Evolutionary conservation across 768 basidiomycete genomes (phyloP), one percentile per base, ranked within the genome.

Genomic region (Russula sp.): DNA sequence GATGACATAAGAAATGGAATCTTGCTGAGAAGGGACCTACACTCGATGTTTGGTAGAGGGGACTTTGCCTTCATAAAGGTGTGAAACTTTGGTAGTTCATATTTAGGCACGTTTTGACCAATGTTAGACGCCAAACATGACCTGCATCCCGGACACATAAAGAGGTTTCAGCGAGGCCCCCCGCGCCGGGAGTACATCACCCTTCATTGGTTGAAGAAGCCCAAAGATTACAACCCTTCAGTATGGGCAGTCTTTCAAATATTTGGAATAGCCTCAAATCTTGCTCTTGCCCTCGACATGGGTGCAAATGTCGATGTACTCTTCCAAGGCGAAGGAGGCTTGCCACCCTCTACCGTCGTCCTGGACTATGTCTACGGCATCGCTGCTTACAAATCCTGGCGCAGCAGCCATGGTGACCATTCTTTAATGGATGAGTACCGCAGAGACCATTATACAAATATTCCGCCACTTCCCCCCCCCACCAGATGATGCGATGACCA

Each of bases 81-180:
- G 35, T 6, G 56, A 47, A 36, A 25, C 16, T 14, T 56, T 20
- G 43, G 34, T 38, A 47, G 32, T 36, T 25, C 56, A 38, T 38
- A 5, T 52, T 20, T 47, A 47, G 14, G 14, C n/a, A 50, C 34
- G n/a, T n/a, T n/a, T 50, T 50, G 35, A 50, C 49, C 49, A 50
- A 36, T 56, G 35, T 47, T 56, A 56, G 56, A 47, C 56, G 7
- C 56, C 56, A 29, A 56, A 56, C 35, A 38, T 29, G 56, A 14
- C 16, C 45, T 56, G 22, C 7, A 22, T 25, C 9, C 56, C 43
- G 18, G 22, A 7, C 3, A 56, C 16, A 47, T 56, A 25, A 35
- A 1, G 45, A 56, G 35, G 35, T 52, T 52, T 52, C 34, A 2
- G 8, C 49, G 18, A 35, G 49, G 49, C 35, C 7, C 7, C 49